Conservation (phyloP, 176 grass and related monocot genomes). For the Leersia perrieri region DNA sequence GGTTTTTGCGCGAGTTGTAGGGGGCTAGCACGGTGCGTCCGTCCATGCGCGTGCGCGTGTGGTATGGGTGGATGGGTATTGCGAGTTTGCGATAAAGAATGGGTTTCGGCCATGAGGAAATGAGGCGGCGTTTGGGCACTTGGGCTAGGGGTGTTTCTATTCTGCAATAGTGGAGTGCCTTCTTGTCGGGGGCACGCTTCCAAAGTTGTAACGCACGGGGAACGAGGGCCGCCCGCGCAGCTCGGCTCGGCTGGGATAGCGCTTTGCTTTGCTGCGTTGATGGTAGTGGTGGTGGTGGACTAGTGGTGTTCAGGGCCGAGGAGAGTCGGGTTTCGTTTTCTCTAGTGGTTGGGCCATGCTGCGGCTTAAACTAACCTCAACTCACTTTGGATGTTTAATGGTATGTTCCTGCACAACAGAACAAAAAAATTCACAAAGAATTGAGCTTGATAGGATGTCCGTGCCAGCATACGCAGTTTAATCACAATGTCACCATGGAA, state of each 20-base stretch:
- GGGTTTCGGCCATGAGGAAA: conserved; percentile 13
- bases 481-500: not conserved
- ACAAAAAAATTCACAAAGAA: not conserved
- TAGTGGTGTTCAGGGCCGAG: not conserved
- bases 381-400: not conserved
- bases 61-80: too few species aligned
- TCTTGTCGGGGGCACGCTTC: conserved; percentile 39
- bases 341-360: not conserved
- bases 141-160: conserved; percentile 34
- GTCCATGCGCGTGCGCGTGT: too few species aligned
- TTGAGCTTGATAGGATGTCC: not conserved
- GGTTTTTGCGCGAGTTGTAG: too few species aligned
- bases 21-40: too few species aligned
- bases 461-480: too few species aligned
- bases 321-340: not conserved
- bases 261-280: not conserved
- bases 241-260: not conserved
- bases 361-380: not conserved
- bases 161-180: conserved; percentile 42
- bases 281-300: not conserved
- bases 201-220: conserved; percentile 27
- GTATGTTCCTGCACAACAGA: not conserved
- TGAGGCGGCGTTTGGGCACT: too few species aligned
- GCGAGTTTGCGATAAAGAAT: not conserved
- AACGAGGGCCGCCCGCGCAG: conserved; percentile 21